Percentiles rank a stretch among this genome's conserved stretches.
phyloP scores from a whole-genome alignment of 768 basidiomycete genomes.

The Calocybe gangraenosa region DNA sequence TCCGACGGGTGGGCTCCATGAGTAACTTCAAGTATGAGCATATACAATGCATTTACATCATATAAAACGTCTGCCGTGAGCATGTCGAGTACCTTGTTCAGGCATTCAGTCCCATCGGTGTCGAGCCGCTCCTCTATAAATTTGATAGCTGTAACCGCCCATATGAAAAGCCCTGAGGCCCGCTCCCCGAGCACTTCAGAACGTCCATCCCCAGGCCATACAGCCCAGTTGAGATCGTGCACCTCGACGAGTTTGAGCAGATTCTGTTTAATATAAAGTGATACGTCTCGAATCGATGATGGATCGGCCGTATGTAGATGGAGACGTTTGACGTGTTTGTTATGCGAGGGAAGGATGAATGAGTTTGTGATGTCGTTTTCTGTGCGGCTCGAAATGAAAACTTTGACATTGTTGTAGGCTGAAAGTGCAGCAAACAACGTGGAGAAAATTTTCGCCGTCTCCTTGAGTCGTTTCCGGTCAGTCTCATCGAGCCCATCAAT shows the following conservation, averaged over 20 bases:
- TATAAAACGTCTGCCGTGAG: too few species aligned
- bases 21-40: too few species aligned
- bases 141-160: slow-evolving; percentile 1
- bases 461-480: slow-evolving; percentile 4
- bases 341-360: neutral
- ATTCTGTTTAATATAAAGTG: slow-evolving; percentile 1
- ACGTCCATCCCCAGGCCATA: slow-evolving; percentile 13
- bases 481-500: slow-evolving; percentile 19
- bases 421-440: slow-evolving; percentile 4
- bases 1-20: too few species aligned
- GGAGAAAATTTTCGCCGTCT: slow-evolving; percentile 11
- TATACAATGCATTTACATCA: too few species aligned
- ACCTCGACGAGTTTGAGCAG: slow-evolving; percentile 4
- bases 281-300: slow-evolving; percentile 9
- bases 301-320: slow-evolving; percentile 7
- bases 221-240: slow-evolving; percentile 2
- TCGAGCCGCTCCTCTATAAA: slow-evolving; percentile 4
- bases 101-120: slow-evolving; percentile 12
- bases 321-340: slow-evolving; percentile 8
- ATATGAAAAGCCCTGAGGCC: slow-evolving; percentile 17
- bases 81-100: too few species aligned
- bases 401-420: slow-evolving; percentile 7
- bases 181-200: slow-evolving; percentile 3
- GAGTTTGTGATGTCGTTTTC: slow-evolving; percentile 11
- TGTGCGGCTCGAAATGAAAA: slow-evolving; percentile 14